Percentiles rank a stretch among this genome's conserved stretches.
These are phyloP conservation scores for Diaporthe capsici DNA, from an alignment of 2,329 filamentous ascomycete genomes.

Conservation along the genomic window DNA sequence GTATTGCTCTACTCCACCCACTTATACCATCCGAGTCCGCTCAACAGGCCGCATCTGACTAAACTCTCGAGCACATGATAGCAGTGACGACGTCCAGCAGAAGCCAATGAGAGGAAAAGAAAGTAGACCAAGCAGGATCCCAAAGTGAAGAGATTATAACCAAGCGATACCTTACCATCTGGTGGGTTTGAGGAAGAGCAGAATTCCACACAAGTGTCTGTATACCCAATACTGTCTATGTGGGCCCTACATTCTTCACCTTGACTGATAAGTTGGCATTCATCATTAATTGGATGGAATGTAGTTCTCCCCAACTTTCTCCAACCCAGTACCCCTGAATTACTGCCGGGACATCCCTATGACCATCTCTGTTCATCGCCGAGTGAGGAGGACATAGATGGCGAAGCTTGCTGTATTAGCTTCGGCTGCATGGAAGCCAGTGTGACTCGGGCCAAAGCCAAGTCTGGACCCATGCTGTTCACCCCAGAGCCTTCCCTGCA, in stretches of 20 bases:
- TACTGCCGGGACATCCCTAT: constrained; percentile 6
- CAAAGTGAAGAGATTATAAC: background rate
- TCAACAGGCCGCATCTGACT: background rate
- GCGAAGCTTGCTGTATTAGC: background rate
- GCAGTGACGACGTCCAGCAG: background rate
- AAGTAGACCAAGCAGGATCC: background rate
- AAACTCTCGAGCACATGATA: background rate
- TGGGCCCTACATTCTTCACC: background rate
- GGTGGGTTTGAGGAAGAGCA: background rate
- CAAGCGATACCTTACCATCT: background rate
- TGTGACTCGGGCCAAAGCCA: background rate
- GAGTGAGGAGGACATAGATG: background rate
- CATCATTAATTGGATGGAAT: background rate
- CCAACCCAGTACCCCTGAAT: background rate
- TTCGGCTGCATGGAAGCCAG: constrained; percentile 19
- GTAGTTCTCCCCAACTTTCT: constrained; percentile 22
- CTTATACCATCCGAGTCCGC: background rate
- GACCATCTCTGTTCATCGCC: background rate
- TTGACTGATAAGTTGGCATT: too few species aligned
- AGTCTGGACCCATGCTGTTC: constrained; percentile 5
- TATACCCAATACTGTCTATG: too few species aligned
- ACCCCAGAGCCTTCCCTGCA: constrained; percentile 18
- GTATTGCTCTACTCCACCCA: background rate
- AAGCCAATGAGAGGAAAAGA: background rate
- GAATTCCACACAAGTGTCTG: background rate